Percentiles rank a stretch among this genome's conserved stretches.
These are phyloP conservation scores for Phytophthora multivora DNA, from an alignment of 352 stramenopile genomes.

Conservation along the genomic window DNA sequence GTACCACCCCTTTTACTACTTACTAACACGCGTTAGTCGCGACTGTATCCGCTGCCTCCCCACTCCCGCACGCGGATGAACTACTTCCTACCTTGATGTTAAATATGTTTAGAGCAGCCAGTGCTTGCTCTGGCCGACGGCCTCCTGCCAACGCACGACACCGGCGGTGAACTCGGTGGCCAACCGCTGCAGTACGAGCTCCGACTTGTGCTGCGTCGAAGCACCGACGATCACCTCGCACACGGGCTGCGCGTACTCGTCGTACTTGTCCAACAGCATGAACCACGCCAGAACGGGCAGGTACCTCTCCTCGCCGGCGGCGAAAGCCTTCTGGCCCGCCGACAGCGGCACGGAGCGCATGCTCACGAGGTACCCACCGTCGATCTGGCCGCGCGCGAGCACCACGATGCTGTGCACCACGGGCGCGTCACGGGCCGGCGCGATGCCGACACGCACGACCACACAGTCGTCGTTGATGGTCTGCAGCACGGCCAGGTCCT, in stretches of 20 bases:
- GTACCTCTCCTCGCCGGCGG: conserved; percentile 31
- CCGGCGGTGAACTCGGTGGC: conserved; percentile 29
- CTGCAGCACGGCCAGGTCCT: conserved; percentile 46
- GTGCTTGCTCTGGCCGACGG: conserved; percentile 35
- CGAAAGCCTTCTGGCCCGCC: conserved; percentile 39
- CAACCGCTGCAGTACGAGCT: conserved; percentile 21
- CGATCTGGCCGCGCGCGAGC: conserved; percentile 48
- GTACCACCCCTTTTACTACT: conserved; percentile 16
- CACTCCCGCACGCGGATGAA: conserved; percentile 13
- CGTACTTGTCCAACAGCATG: conserved; percentile 47
- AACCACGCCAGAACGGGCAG: conserved; percentile 42
- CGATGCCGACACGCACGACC: conserved; percentile 38
- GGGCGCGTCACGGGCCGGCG: conserved; percentile 28
- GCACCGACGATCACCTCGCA: conserved; percentile 45
- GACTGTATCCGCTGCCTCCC: conserved; percentile 27
- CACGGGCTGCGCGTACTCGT: conserved; percentile 33
- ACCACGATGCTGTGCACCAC: conserved; percentile 49
- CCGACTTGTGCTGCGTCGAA: conserved; percentile 35
- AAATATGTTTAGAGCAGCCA: conserved; percentile 47
- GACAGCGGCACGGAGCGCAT: conserved; percentile 47
- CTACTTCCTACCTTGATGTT: conserved; percentile 33
- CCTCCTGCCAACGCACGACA: conserved; percentile 46
- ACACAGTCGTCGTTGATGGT: conserved; percentile 58
- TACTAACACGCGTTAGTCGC: conserved; percentile 29
- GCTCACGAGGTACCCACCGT: conserved; percentile 47